Evolutionary conservation across 1,284 basidiomycete genomes (phyloP).

Genomic region (Ganoderma leucocontextum): DNA sequence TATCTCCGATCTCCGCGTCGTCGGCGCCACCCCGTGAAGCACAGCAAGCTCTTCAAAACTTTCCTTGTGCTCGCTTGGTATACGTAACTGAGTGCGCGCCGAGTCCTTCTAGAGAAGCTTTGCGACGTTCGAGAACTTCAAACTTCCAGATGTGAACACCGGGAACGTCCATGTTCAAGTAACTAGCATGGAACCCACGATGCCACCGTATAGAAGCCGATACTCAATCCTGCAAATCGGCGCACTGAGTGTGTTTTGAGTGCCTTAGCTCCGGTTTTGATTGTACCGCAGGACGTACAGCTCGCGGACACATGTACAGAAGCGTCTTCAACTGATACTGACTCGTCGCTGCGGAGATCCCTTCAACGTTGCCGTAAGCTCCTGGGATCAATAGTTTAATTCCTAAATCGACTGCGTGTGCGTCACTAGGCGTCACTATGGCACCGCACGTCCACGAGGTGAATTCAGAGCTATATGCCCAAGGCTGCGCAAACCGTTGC

Average conservation of each 20-base stretch:
- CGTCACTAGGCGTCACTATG: not conserved
- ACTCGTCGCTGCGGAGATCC: not conserved
- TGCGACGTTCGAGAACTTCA: not conserved
- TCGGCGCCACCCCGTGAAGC: too few relatives aligned
- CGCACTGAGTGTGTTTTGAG: not conserved
- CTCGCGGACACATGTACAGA: not conserved
- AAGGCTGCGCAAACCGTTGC: not conserved
- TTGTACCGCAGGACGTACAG: not conserved
- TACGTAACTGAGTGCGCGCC: too few relatives aligned
- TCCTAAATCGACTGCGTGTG: not conserved
- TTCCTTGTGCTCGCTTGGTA: too few relatives aligned
- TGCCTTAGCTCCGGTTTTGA: not conserved
- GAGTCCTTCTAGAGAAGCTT: not conserved
- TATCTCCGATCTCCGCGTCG: too few relatives aligned
- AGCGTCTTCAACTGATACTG: not conserved
- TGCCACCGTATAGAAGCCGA: not conserved
- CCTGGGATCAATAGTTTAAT: slow-evolving; percentile 5
- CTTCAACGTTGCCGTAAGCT: not conserved
- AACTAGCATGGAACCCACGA: slow-evolving; percentile 2
- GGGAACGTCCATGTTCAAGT: not conserved
- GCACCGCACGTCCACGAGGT: not conserved
- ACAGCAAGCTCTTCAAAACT: too few relatives aligned
- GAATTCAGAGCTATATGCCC: not conserved
- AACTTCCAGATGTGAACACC: not conserved
- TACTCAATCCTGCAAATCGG: not conserved